Base-by-base conservation (phyloP, 768 basidiomycete species). In the Ephemerocybe angulata region DNA sequence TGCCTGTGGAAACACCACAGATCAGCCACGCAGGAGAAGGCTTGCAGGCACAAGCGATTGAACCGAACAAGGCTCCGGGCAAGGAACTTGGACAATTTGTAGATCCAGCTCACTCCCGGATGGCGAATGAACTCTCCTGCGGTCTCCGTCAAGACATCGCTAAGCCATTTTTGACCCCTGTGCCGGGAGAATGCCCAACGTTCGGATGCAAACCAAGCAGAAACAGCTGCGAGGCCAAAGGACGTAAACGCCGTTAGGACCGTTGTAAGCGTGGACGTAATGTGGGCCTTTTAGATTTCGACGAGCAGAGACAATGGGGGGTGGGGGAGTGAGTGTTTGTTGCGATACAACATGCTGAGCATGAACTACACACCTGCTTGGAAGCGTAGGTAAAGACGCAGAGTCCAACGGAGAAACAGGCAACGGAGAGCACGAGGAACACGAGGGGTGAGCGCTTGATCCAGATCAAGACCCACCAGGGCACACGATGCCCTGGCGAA, bases 401-500 rank as follows among this genome's bases (percentile, higher is more conserved):
- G 17, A 91, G 76, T 13, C 89, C 89, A 38, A 87, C 77, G 1
- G 87, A 90, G 69, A 92, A 92, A 68, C 86, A 87, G 37, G 87
- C 87, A 42, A 91, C 88, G 51, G 90, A 89, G 66, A 91, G 76
- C 56, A 91, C 88, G 43, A 91, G 81, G 72, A 91, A 90, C 58
- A 90, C 86, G 30, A 92, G 76, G 13, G 89, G 89, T 4, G 88
- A 88, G 31, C 88, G 76, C 65, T 90, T 91, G 72, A 91, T 91
- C 89, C 88, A 92, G 60, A 91, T 90, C 53, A 88, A 70, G 41
- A 88, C 86, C 86, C 87, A 88, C 87, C 87, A 88, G 1, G 87
- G 87, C 40, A 88, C 86, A 51, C 85, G 82, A 66, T 88, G 82
- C 8, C 85, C 83, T 19, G 87, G 87, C 33, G 86, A 87, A 52